These are phyloP conservation scores for Fonsecaea nubica DNA, from an alignment of 2,329 filamentous ascomycete species.

Conservation along the genomic window DNA sequence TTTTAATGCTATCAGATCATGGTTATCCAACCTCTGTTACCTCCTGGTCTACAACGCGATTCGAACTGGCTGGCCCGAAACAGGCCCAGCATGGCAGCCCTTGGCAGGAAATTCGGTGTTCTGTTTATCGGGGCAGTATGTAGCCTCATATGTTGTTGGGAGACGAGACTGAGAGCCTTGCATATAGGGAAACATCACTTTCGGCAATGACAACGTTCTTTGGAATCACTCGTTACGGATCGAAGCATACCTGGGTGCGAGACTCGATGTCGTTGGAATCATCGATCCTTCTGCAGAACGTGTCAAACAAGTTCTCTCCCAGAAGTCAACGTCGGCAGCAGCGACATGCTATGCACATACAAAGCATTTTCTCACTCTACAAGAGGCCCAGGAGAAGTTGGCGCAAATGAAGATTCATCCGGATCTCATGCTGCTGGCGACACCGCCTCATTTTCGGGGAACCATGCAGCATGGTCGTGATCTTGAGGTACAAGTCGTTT, in stretches of 20 bases:
- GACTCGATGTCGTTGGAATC: constrained; percentile 9
- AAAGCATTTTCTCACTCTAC: constrained; percentile 5
- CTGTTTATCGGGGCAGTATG: no score
- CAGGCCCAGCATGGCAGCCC: no score
- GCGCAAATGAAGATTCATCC: neutral
- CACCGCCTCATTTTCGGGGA: constrained; percentile 11
- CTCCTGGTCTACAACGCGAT: no score
- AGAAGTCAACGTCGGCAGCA: constrained; percentile 6
- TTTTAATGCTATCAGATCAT: no score
- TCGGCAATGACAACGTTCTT: constrained; percentile 18
- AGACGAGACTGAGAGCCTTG: neutral
- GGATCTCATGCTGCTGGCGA: constrained; percentile 3
- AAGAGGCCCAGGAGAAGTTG: constrained; percentile 3
- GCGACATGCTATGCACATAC: constrained; percentile 7
- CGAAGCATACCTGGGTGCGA: constrained; percentile 7
- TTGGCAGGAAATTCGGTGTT: no score
- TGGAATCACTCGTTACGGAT: constrained; percentile 24
- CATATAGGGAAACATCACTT: constrained; percentile 19
- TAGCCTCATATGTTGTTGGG: no score
- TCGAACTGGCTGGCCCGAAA: no score
- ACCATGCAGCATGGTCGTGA: constrained; percentile 9
- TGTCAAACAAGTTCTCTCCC: constrained; percentile 1
- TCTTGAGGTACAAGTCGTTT: neutral
- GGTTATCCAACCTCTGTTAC: no score
- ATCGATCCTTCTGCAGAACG: constrained; percentile 18